Percentiles rank a stretch among this genome's conserved stretches.
These are phyloP conservation scores for Hypoxylon trugodes DNA, from an alignment of 495 filamentous ascomycete species.

Conservation along the genomic window DNA sequence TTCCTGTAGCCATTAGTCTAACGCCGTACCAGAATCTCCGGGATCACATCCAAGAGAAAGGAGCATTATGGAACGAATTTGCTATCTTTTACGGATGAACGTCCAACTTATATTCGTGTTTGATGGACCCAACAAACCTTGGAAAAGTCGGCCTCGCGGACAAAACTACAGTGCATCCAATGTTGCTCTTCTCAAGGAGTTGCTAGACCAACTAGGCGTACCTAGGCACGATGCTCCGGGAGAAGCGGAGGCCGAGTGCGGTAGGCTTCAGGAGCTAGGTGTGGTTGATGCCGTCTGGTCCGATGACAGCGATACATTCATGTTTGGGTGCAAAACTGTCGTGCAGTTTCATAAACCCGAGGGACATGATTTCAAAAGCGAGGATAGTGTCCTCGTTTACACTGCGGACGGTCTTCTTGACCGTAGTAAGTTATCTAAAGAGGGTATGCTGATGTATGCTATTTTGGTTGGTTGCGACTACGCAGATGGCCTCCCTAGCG, in stretches of 20 bases:
- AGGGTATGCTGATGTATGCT: constrained; percentile 34
- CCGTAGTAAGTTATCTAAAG: constrained; percentile 17
- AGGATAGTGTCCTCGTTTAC: constrained; percentile 20
- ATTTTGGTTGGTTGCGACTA: constrained; percentile 36
- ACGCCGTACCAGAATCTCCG: constrained; percentile 14
- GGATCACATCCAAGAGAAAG: constrained; percentile 34
- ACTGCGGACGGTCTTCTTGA: constrained; percentile 13
- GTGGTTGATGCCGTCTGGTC: constrained; percentile 43
- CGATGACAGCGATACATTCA: constrained; percentile 41
- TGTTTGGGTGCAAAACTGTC: constrained; percentile 37
- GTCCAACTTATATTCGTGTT: constrained; percentile 45
- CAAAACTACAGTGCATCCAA: constrained; percentile 31
- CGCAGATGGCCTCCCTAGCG: constrained; percentile 5
- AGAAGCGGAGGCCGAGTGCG: constrained; percentile 45
- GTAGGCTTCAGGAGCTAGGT: constrained; percentile 37
- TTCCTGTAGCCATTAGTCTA: neutral
- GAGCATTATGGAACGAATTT: constrained; percentile 27
- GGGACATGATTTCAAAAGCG: constrained; percentile 27
- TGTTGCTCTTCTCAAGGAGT: constrained; percentile 34
- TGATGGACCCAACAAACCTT: constrained; percentile 30
- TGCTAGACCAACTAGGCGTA: constrained; percentile 35
- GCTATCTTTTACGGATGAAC: constrained; percentile 40
- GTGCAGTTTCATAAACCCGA: constrained; percentile 34
- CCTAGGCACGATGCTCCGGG: constrained; percentile 42
- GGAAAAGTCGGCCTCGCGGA: constrained; percentile 22